These are phyloP conservation scores for Cordyceps javanica DNA, from an alignment of 2,329 filamentous ascomycete genomes.

Conservation along the genomic window DNA sequence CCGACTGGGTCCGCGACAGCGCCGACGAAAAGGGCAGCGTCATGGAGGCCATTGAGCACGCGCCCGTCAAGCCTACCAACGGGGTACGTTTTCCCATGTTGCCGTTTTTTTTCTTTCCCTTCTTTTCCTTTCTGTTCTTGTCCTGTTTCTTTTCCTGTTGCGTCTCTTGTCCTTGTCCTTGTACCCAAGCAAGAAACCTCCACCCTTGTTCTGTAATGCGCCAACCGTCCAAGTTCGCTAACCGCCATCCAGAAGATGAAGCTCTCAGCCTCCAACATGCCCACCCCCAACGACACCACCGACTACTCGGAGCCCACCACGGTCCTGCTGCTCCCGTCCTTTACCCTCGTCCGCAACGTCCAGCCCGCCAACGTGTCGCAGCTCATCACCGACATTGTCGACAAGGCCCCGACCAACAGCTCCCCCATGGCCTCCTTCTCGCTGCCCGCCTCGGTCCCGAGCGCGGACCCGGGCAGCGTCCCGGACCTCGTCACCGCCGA, in stretches of 20 bases:
- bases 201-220: no score
- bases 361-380: constrained; percentile 66
- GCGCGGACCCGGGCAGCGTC: neutral
- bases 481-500: constrained; percentile 18
- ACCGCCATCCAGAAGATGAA: constrained; percentile 57
- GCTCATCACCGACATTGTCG: constrained; percentile 66
- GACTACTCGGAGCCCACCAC: constrained; percentile 66
- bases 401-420: constrained; percentile 66
- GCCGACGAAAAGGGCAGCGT: constrained; percentile 80
- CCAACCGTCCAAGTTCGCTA: no score
- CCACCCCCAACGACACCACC: constrained; percentile 60
- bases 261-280: constrained; percentile 88
- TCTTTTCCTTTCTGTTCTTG: neutral
- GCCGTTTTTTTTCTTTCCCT: neutral
- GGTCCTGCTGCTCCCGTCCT: constrained; percentile 77
- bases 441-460: constrained; percentile 30
- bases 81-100: constrained; percentile 60
- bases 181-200: neutral
- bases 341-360: constrained; percentile 77
- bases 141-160: no score
- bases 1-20: constrained; percentile 88
- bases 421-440: constrained; percentile 46
- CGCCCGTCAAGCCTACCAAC: constrained; percentile 51
- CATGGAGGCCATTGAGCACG: constrained; percentile 66
- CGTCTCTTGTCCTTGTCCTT: neutral